Conservation (phyloP, 1,284 basidiomycete genomes). For the Schizophyllum commune region DNA sequence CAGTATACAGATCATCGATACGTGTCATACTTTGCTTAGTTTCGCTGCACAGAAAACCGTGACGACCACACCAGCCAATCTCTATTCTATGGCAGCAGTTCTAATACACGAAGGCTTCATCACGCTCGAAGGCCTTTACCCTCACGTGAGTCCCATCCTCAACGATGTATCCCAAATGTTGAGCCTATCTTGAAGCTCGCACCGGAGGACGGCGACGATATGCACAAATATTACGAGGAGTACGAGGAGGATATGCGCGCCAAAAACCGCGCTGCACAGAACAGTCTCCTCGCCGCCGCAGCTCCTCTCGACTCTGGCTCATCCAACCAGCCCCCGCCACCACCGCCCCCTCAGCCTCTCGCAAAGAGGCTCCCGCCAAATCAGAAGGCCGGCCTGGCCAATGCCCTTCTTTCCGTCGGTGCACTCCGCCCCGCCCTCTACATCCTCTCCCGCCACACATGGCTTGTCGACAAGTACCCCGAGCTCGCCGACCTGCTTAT, state of each 20-base stretch:
- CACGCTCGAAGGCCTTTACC: constrained; percentile 77
- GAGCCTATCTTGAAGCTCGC: constrained; percentile 42
- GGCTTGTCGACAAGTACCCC: constrained; percentile 77
- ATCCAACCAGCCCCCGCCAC: background rate
- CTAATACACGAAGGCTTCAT: constrained; percentile 87
- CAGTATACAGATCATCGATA: background rate
- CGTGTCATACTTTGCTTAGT: constrained; percentile 11
- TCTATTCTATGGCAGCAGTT: constrained; percentile 82
- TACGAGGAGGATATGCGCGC: constrained; percentile 63
- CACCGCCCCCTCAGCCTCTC: constrained; percentile 42
- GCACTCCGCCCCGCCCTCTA: constrained; percentile 72
- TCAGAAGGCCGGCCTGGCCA: constrained; percentile 77
- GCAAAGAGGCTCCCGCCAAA: constrained; percentile 37
- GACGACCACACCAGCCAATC: constrained; percentile 57
- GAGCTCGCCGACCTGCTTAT: constrained; percentile 83
- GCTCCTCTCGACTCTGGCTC: constrained; percentile 50
- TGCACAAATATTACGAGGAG: constrained; percentile 60
- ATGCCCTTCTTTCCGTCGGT: constrained; percentile 82
- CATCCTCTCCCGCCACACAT: constrained; percentile 79
- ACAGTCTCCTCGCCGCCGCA: constrained; percentile 83
- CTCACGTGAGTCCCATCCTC: constrained; percentile 53
- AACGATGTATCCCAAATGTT: constrained; percentile 2
- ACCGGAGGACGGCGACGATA: constrained; percentile 61
- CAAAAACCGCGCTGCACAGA: constrained; percentile 59
- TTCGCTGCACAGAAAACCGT: constrained; percentile 39